Base-by-base conservation (phyloP, 805 yeast genomes). In the Yamadazyma nakazawae region DNA sequence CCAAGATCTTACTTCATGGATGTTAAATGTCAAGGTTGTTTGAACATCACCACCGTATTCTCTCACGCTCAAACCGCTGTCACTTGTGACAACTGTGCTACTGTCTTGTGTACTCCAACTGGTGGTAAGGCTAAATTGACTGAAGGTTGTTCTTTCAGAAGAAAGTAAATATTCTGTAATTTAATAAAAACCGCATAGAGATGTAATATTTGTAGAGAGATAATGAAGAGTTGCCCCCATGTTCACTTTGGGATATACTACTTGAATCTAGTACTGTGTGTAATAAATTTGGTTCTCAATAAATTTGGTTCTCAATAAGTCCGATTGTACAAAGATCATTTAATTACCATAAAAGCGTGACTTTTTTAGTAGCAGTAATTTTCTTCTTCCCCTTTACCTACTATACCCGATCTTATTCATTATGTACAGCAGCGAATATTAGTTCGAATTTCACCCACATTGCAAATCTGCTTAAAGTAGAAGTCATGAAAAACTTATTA, bases 1-100 rank as follows among this genome's bases (percentile, higher is more conserved):
- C 99, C 99, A 78, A 88, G 98, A 85, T 91, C 98, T 53, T 94
- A 80, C 85, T 94, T 94, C 87, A 91, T 94, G 97, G 99, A 94
- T 73, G 99, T 94, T 66, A 94, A 92, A 79, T 94, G 99, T 79
- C 98, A 96, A 77, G 98, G 99, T 67, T 94, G 99, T 82, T 82
- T 92, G 75, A 87, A 85, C 85, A 94, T 94, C 81, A 90, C 99
- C 77, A 92, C 97, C 63, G 98, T 94, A 62, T 94, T 94, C 87
- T 92, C 98, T 58, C 99, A 94, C 78, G 98, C 99, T 62, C 99
- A 94, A 83, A 94, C 99, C 67, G 98, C 97, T 67, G 99, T 94
- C 68, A 87, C 97, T 69, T 94, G 99, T 84, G 98, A 95, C 71
- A 84, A 96, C 48, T 94, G 99, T 81, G 85, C 98, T 61, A 89